These are phyloP conservation scores for Ophiocordyceps unilateralis DNA, from an alignment of 2,329 filamentous ascomycete genomes.

Conservation along the genomic window DNA sequence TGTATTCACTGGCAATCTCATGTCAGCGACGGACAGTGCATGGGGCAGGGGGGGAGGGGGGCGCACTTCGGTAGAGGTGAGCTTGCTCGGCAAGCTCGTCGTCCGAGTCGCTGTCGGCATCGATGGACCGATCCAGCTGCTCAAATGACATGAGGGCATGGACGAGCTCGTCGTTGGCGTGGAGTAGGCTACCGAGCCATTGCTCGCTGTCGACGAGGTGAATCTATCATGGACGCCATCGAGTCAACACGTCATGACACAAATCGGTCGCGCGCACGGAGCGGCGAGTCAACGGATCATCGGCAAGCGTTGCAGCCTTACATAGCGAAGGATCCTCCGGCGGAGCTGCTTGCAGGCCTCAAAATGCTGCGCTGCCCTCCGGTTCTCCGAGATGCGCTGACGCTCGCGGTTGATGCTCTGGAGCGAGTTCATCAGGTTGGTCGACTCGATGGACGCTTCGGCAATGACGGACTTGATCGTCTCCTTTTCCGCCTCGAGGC, in stretches of 20 bases:
- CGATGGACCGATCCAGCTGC: slow-evolving; percentile 74
- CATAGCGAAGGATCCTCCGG: slow-evolving; percentile 71
- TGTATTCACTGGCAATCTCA: neutral
- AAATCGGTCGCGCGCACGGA: neutral
- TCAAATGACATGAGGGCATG: slow-evolving; percentile 87
- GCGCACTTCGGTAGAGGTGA: slow-evolving; percentile 42
- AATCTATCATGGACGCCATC: slow-evolving; percentile 32
- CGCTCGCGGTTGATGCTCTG: slow-evolving; percentile 82
- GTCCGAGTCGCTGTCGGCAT: slow-evolving; percentile 55
- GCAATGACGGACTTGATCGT: slow-evolving; percentile 80
- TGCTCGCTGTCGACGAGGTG: slow-evolving; percentile 82
- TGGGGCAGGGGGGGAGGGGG: neutral
- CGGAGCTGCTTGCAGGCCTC: slow-evolving; percentile 75
- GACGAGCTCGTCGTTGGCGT: slow-evolving; percentile 93
- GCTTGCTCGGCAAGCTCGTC: slow-evolving; percentile 51
- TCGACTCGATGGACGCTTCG: slow-evolving; percentile 76
- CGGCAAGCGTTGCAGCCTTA: slow-evolving; percentile 13
- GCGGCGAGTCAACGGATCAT: too few relatives aligned
- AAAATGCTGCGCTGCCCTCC: slow-evolving; percentile 57
- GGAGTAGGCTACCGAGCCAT: slow-evolving; percentile 77
- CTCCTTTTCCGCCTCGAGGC: slow-evolving; percentile 73
- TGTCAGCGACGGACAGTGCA: too few relatives aligned
- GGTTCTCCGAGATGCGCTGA: slow-evolving; percentile 75
- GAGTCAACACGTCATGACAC: neutral
- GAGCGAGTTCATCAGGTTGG: slow-evolving; percentile 72